Base-by-base conservation (phyloP, 495 filamentous ascomycete genomes). In the Talaromyces stipitatus region DNA sequence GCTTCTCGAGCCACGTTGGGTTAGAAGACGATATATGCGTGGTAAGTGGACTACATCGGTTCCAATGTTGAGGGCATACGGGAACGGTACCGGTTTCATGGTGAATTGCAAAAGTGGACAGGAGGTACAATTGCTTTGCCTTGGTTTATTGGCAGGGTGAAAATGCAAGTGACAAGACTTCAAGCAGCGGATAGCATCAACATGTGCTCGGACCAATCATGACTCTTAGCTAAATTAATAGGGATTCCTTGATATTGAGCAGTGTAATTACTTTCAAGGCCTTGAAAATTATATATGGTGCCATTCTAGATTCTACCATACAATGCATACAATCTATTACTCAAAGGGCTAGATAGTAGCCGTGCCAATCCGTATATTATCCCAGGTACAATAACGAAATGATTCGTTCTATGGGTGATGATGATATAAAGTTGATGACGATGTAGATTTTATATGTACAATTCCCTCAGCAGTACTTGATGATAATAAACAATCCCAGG, bases 41-140 rank as follows among this genome's bases (percentile, higher is more conserved):
- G 78, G 78, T 60, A 79, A 67, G 63, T 82, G 76, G 58, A 81
- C 77, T 57, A 82, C 74, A 67, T 81, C 78, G 52, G 79, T 73
- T 55, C 78, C 78, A 54, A 81, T 74, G 51, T 75, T 71, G 24
- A 79, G 61, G 43, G 72, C 48, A 50, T 70, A 60, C 26, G 73
- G 75, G 59, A 77, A 77, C 7, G 72, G 70, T 10, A 66, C 50
- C 1, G 65, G 64, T 61, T 71, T 72, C 62, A 66, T 68, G 29
- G 26, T 47, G 0, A 16, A 2, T 7, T 51, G 27, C 16, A 18
- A 28, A 30, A 50, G n/a, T n/a, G n/a, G n/a, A n/a, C n/a, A n/a
- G n/a, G n/a, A n/a, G n/a, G n/a, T n/a, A n/a, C n/a, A 46, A 20
- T 50, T 20, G 12, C 27, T 1, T 14, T 20, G 20, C 3, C 2